phyloP scores from a whole-genome alignment of 2,329 filamentous ascomycete genomes.

The Claviceps fusiformis region DNA sequence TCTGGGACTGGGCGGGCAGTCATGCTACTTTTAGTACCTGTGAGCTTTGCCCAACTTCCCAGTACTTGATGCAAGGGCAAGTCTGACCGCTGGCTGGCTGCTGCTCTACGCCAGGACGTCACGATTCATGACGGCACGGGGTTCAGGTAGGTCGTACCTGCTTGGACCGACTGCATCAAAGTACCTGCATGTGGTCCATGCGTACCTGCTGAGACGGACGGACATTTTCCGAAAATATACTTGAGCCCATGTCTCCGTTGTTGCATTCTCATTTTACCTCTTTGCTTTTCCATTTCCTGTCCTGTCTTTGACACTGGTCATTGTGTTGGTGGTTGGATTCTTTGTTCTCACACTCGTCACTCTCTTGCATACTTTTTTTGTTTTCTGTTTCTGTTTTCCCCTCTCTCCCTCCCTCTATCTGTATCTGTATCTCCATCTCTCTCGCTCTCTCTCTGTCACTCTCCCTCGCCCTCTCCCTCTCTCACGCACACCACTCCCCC shows the following conservation, averaged over 20 bases:
- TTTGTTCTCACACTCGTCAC: neutral
- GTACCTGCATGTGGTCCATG: too few relatives aligned
- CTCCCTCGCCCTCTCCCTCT: constrained; percentile 1
- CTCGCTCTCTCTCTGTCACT: neutral
- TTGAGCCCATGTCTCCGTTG: neutral
- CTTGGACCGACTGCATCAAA: too few relatives aligned
- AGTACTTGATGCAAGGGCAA: neutral
- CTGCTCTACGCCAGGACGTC: neutral
- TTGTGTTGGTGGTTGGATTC: neutral
- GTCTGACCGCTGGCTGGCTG: neutral
- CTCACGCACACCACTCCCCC: neutral
- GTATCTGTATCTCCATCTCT: neutral
- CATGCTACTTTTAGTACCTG: too few relatives aligned
- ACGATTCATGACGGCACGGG: neutral
- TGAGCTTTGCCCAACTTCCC: too few relatives aligned
- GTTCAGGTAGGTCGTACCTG: neutral
- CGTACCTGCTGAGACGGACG: neutral
- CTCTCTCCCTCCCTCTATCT: neutral
- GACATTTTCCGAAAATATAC: neutral
- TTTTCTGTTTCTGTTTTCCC: neutral
- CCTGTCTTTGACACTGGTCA: neutral
- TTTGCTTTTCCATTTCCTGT: neutral
- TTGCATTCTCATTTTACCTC: neutral
- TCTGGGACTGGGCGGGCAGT: neutral
- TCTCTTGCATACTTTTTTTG: neutral